phyloP scores from a whole-genome alignment of 2,329 filamentous ascomycete species.

The Bertia moriformis region DNA sequence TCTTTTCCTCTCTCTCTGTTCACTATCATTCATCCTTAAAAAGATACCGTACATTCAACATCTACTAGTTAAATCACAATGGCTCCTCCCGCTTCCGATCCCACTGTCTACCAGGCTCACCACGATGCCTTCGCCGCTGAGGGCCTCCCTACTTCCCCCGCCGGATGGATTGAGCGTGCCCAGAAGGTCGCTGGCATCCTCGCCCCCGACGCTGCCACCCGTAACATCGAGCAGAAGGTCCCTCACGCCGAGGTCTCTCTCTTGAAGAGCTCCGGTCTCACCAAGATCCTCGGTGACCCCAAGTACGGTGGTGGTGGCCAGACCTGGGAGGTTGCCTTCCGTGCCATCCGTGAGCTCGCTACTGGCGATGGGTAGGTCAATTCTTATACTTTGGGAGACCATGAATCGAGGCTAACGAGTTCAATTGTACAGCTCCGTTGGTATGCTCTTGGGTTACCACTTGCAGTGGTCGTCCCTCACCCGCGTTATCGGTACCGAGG shows the following conservation, averaged over 20 bases:
- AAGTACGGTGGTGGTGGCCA: constrained; percentile 36
- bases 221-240: constrained; percentile 35
- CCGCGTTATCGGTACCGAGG: constrained; percentile 32
- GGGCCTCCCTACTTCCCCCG: constrained; percentile 19
- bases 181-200: constrained; percentile 32
- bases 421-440: constrained; percentile 25
- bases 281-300: constrained; percentile 31
- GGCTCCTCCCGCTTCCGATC: constrained; percentile 17
- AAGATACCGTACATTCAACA: too few relatives aligned
- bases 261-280: constrained; percentile 31
- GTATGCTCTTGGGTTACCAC: constrained; percentile 40
- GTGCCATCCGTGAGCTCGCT: constrained; percentile 34
- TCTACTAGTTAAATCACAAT: too few relatives aligned
- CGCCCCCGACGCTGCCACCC: constrained; percentile 25
- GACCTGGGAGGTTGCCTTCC: constrained; percentile 33
- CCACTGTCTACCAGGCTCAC: constrained; percentile 21
- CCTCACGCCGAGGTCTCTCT: constrained; percentile 32
- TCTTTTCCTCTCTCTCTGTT: too few relatives aligned
- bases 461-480: constrained; percentile 38
- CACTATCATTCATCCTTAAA: too few relatives aligned
- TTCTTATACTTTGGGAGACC: neutral
- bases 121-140: constrained; percentile 17
- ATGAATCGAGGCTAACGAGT: neutral
- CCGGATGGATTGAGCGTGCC: constrained; percentile 30
- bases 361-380: constrained; percentile 29